phyloP scores from a whole-genome alignment of 2,329 filamentous ascomycete species.

The Botrytis galanthina region DNA sequence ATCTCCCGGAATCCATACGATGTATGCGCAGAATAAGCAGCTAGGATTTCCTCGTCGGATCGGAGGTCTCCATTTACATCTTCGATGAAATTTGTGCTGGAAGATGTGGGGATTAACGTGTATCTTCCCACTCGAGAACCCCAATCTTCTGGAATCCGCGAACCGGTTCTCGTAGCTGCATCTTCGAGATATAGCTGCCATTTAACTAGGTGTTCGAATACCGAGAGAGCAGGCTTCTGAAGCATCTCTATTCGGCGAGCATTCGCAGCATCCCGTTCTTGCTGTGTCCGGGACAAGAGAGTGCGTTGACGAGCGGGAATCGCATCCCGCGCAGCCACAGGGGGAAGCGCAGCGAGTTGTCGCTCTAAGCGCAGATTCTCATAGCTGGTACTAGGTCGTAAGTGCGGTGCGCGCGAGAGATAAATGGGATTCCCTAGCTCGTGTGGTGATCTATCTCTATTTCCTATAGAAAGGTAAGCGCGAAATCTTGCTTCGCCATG shows the following conservation, averaged over 20 bases:
- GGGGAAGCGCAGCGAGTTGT: background rate
- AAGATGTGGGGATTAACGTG: background rate
- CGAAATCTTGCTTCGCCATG: background rate
- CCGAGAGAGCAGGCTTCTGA: background rate
- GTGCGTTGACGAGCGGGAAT: background rate
- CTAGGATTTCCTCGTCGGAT: background rate
- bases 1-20: background rate
- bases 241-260: rapidly evolving
- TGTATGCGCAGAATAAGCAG: background rate
- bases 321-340: background rate
- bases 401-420: background rate
- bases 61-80: background rate
- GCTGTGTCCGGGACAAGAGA: background rate
- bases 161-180: background rate
- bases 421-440: background rate
- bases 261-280: background rate
- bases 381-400: background rate
- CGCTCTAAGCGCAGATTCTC: background rate
- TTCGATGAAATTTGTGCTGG: background rate
- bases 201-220: background rate
- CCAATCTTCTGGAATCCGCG: background rate
- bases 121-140: rapidly evolving
- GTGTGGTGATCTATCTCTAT: background rate
- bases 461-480: background rate
- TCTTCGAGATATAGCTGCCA: background rate